Percentiles rank a stretch among this genome's conserved stretches.
Conservation (phyloP, 495 filamentous ascomycete genomes). For the Penicillium tannophilum region DNA sequence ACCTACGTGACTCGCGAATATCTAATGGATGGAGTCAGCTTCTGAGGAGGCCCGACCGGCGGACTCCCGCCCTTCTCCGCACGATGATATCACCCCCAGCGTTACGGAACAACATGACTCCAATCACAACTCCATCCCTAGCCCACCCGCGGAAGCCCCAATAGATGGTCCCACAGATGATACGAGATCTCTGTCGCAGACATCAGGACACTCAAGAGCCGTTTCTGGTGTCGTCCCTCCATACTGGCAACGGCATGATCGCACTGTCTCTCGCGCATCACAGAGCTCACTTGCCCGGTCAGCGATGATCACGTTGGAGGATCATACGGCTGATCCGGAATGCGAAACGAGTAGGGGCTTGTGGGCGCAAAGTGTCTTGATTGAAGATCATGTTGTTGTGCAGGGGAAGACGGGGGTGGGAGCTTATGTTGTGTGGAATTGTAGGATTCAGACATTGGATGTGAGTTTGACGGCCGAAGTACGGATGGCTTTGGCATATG, state of each 20-base stretch:
- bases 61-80: not conserved
- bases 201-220: constrained; percentile 21
- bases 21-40: constrained; percentile 52
- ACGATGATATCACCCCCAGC: not conserved
- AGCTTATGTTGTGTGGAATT: constrained; percentile 76
- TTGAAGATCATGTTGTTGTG: constrained; percentile 69
- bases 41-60: constrained; percentile 44
- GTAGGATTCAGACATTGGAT: constrained; percentile 68
- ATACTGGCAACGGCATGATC: constrained; percentile 53
- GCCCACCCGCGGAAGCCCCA: not conserved
- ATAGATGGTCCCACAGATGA: no score
- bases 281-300: constrained; percentile 43
- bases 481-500: constrained; percentile 17
- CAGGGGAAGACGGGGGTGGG: constrained; percentile 64
- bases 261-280: constrained; percentile 45
- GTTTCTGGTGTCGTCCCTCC: constrained; percentile 49
- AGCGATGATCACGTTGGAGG: constrained; percentile 64
- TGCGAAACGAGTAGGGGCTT: constrained; percentile 62
- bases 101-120: no score
- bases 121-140: not conserved
- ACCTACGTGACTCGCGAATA: constrained; percentile 1
- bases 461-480: constrained; percentile 43
- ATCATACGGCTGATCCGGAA: constrained; percentile 65
- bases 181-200: no score
- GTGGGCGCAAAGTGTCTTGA: constrained; percentile 67